Evolutionary conservation across 2,329 filamentous ascomycete species (phyloP).

Genomic region (Scleromitrula shiraiana): DNA sequence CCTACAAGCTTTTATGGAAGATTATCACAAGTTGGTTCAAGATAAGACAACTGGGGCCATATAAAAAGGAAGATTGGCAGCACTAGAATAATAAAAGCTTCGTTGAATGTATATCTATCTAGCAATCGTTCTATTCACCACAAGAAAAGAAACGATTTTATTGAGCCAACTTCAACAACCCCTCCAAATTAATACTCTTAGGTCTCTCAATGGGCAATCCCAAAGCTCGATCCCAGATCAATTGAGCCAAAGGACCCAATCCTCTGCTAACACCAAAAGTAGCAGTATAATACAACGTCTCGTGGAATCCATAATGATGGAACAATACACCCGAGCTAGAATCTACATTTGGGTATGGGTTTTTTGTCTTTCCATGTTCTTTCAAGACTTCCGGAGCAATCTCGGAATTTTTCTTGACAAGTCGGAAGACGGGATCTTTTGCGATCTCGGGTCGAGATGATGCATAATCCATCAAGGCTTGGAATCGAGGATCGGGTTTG

Average conservation of each 20-base stretch:
- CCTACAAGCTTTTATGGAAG: too few species aligned
- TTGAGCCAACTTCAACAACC: conserved; percentile 64
- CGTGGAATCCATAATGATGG: conserved; percentile 96
- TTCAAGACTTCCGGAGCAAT: conserved; percentile 85
- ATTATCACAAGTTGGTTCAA: too few species aligned
- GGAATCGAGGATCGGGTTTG: conserved; percentile 93
- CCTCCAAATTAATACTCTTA: conserved; percentile 92
- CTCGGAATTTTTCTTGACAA: conserved; percentile 88
- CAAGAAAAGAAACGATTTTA: too few species aligned
- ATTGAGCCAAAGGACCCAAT: conserved; percentile 82
- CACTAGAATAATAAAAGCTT: too few species aligned
- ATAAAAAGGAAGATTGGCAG: too few species aligned
- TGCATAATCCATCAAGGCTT: conserved; percentile 95
- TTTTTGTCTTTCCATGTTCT: conserved; percentile 97
- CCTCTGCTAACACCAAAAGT: conserved; percentile 63
- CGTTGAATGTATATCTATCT: too few species aligned
- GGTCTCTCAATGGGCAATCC: conserved; percentile 94
- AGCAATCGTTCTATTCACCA: too few species aligned
- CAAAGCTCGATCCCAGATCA: conserved; percentile 92
- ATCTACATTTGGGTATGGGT: conserved; percentile 96
- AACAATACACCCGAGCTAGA: conserved; percentile 89
- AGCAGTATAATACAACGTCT: conserved; percentile 88
- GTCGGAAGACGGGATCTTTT: conserved; percentile 80
- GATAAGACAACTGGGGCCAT: too few species aligned
- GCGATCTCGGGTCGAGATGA: conserved; percentile 77